Evolutionary conservation across 805 yeast species (phyloP).

Genomic region (Lipomyces kockii): DNA sequence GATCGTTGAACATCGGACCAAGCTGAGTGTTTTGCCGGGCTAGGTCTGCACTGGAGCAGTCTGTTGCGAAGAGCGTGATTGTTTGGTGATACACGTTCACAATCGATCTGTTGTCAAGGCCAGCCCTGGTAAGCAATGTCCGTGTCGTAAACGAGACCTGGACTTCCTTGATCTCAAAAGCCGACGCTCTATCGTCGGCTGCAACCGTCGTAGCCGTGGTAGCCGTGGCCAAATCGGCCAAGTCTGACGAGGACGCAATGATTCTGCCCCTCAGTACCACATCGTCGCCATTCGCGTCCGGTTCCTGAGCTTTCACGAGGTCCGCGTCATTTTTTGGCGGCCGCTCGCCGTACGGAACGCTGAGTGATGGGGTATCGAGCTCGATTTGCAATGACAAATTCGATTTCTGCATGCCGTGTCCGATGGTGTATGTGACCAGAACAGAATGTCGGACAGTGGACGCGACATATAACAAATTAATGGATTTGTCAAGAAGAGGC

Average conservation of each 20-base stretch:
- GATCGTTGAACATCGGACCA: neutral
- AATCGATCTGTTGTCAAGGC: neutral
- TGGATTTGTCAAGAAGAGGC: neutral
- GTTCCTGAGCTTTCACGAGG: neutral
- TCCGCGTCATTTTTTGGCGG: neutral
- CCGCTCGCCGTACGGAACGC: slow-evolving; percentile 5
- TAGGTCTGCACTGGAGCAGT: neutral
- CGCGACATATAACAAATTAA: neutral
- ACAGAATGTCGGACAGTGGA: neutral
- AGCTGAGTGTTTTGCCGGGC: neutral
- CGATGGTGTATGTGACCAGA: neutral
- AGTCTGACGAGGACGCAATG: neutral
- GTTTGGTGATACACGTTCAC: neutral
- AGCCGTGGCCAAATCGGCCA: neutral
- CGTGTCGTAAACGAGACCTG: neutral
- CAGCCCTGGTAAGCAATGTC: neutral
- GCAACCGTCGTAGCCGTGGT: neutral
- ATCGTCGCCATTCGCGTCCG: neutral
- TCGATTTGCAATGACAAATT: neutral
- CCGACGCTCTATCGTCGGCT: neutral
- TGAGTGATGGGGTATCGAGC: slow-evolving; percentile 1
- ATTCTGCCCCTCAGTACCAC: neutral
- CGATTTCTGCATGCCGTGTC: slow-evolving; percentile 2
- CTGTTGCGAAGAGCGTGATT: neutral
- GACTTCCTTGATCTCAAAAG: neutral